Percentiles rank a stretch among this genome's conserved stretches.
Conservation (phyloP, 2,329 filamentous ascomycete genomes). For the Colletotrichum orchidophilum region DNA sequence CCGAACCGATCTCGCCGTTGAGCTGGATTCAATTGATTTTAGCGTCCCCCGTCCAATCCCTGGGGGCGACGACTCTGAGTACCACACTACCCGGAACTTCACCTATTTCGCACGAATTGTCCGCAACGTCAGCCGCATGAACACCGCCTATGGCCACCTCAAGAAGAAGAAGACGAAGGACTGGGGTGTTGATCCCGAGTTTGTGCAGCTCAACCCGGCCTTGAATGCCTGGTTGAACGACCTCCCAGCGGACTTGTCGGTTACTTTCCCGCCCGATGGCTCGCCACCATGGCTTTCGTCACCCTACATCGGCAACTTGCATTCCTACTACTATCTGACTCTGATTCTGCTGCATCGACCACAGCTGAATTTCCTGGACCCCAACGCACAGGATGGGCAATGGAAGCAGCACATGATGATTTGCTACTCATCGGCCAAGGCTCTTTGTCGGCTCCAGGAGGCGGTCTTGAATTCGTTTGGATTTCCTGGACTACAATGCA, state of each 20-base stretch:
- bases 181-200: constrained; percentile 87
- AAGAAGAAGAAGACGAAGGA: constrained; percentile 76
- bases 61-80: constrained; percentile 79
- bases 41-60: constrained; percentile 69
- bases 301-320: constrained; percentile 88
- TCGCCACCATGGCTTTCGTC: constrained; percentile 86
- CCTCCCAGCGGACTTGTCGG: constrained; percentile 79
- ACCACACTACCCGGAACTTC: constrained; percentile 83
- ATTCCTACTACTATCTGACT: constrained; percentile 87
- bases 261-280: constrained; percentile 81
- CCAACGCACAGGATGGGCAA: constrained; percentile 72
- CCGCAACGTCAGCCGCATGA: constrained; percentile 81
- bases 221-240: constrained; percentile 80
- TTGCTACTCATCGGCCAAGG: constrained; percentile 86
- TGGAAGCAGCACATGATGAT: constrained; percentile 92
- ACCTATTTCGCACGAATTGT: constrained; percentile 82
- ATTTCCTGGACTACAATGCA: constrained; percentile 83
- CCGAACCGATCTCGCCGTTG: constrained; percentile 80
- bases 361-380: constrained; percentile 82
- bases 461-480: constrained; percentile 81
- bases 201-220: constrained; percentile 81
- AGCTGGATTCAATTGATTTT: constrained; percentile 80
- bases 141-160: constrained; percentile 76
- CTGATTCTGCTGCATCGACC: constrained; percentile 89
- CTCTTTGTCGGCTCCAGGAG: constrained; percentile 87